Conservation (phyloP, 2,329 filamentous ascomycete genomes). For the Xylariomycetidae sp. region DNA sequence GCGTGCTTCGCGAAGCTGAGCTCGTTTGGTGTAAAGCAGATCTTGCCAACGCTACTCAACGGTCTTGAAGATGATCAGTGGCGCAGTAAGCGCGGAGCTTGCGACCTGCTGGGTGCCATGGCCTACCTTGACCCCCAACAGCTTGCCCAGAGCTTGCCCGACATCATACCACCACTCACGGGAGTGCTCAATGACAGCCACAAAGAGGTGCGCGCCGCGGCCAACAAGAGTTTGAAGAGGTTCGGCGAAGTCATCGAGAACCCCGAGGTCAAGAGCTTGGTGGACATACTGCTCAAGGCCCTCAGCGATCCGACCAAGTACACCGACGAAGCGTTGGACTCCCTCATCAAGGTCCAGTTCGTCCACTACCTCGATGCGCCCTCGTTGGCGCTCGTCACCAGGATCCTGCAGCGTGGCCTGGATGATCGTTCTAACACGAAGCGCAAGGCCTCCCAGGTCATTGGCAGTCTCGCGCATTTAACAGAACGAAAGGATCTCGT, state of each 20-base stretch:
- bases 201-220: conserved; percentile 88
- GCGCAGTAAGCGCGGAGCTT: conserved; percentile 97
- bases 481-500: conserved; percentile 94
- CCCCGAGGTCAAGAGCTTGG: conserved; percentile 89
- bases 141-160: conserved; percentile 82
- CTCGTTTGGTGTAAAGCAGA: conserved; percentile 92
- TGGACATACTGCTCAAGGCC: conserved; percentile 88
- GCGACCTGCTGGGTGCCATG: conserved; percentile 95
- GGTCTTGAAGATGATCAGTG: conserved; percentile 94
- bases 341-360: conserved; percentile 96
- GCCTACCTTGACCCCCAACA: conserved; percentile 96
- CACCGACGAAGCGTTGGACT: conserved; percentile 88
- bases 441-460: conserved; percentile 93
- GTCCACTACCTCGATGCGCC: conserved; percentile 97
- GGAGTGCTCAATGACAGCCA: conserved; percentile 94
- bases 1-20: conserved; percentile 89
- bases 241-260: conserved; percentile 99
- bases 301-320: conserved; percentile 96
- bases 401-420: conserved; percentile 89
- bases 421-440: conserved; percentile 91
- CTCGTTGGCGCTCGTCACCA: conserved; percentile 87
- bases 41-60: conserved; percentile 83
- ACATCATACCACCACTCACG: conserved; percentile 94
- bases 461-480: conserved; percentile 92
- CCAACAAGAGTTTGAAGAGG: conserved; percentile 92